phyloP scores from a whole-genome alignment of 2,329 filamentous ascomycete species.

The Ophiostoma piceae region DNA sequence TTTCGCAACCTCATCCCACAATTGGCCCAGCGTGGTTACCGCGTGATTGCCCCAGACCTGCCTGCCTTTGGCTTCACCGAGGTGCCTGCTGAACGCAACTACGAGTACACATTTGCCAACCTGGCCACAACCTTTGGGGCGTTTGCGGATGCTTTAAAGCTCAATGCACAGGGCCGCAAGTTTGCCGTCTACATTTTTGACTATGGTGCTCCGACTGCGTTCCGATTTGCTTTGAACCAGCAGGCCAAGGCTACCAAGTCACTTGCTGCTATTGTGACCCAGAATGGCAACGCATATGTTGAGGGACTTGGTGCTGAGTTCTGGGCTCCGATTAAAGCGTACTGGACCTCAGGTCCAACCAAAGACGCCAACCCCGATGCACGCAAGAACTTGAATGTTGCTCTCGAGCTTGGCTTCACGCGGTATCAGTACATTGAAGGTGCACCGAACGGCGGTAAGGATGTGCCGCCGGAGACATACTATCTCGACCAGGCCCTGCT shows the following conservation, averaged over 20 bases:
- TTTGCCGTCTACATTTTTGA: constrained; percentile 59
- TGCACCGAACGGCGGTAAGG: constrained; percentile 31
- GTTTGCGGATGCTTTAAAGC: constrained; percentile 45
- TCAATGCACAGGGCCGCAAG: constrained; percentile 33
- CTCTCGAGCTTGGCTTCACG: constrained; percentile 38
- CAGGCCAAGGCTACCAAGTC: constrained; percentile 38
- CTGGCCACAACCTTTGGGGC: constrained; percentile 44
- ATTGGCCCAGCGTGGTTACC: constrained; percentile 37
- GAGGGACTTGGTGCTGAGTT: constrained; percentile 49
- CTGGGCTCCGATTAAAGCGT: constrained; percentile 45
- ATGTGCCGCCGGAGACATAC: constrained; percentile 43
- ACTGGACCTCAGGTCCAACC: constrained; percentile 41
- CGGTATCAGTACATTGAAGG: constrained; percentile 44
- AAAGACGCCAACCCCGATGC: constrained; percentile 4
- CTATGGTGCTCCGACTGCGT: constrained; percentile 54
- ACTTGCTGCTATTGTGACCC: constrained; percentile 45
- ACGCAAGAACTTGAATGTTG: constrained; percentile 35
- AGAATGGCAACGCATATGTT: constrained; percentile 58
- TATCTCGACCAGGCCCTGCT: constrained; percentile 49
- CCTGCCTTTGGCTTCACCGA: constrained; percentile 56
- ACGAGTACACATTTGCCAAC: constrained; percentile 51
- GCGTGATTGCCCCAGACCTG: constrained; percentile 52
- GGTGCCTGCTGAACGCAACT: constrained; percentile 38
- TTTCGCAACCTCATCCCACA: constrained; percentile 43
- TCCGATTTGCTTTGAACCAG: constrained; percentile 48